phyloP scores from a whole-genome alignment of 1,284 basidiomycete genomes.

The Austroboletus novae-zelandiae region DNA sequence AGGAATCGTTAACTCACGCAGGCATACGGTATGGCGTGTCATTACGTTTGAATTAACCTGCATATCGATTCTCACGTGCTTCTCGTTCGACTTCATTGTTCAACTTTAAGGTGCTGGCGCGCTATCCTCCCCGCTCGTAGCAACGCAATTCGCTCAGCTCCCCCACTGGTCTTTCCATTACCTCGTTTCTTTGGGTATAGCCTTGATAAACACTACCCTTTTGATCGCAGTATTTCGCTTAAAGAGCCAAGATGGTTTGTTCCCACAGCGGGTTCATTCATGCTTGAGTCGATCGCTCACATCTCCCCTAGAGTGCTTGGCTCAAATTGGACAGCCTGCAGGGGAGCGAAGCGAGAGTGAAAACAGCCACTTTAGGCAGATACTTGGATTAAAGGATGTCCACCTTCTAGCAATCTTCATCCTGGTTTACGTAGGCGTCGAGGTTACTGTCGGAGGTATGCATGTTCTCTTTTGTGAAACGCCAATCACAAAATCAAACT shows the following conservation, averaged over 20 bases:
- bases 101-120: constrained; percentile 52
- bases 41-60: background rate
- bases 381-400: constrained; percentile 45
- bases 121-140: constrained; percentile 54
- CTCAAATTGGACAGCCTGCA: constrained; percentile 32
- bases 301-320: constrained; percentile 25
- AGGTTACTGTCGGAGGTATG: constrained; percentile 57
- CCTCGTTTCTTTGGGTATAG: constrained; percentile 56
- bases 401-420: constrained; percentile 53
- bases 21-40: constrained; percentile 27
- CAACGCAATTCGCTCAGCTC: constrained; percentile 59
- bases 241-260: constrained; percentile 52
- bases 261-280: background rate
- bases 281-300: constrained; percentile 7
- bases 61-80: background rate
- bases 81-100: background rate
- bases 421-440: constrained; percentile 56
- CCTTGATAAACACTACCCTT: constrained; percentile 42
- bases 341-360: constrained; percentile 26
- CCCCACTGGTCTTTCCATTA: constrained; percentile 64
- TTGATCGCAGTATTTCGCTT: constrained; percentile 52
- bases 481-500: background rate
- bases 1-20: constrained; percentile 19
- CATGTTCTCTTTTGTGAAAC: background rate
- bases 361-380: constrained; percentile 47